Conservation (phyloP, 108 stramenopile species). For the Cyclotella baltica region DNA sequence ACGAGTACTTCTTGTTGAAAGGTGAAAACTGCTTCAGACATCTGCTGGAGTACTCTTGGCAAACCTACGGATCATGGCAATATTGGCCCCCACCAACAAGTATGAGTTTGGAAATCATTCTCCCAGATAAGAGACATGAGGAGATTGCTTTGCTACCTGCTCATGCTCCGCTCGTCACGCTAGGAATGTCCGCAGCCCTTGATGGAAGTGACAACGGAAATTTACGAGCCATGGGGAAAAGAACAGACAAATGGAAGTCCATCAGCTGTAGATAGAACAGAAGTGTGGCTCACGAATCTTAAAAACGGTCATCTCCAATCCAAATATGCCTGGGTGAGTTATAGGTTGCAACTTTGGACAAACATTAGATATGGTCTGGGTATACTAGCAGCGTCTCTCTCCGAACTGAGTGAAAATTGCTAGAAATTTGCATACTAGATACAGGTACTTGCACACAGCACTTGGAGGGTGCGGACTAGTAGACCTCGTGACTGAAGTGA, state of each 20-base stretch:
- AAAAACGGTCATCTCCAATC: neutral
- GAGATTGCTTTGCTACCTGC: neutral
- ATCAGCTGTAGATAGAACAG: neutral
- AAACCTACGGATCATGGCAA: neutral
- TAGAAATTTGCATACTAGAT: neutral
- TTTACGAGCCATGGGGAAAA: neutral
- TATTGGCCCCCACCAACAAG: neutral
- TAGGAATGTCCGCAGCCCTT: neutral
- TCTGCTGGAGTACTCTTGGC: neutral
- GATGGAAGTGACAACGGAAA: neutral
- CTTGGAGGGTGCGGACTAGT: neutral
- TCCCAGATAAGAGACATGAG: neutral
- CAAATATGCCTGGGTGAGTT: neutral
- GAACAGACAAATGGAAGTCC: neutral
- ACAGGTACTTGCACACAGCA: neutral
- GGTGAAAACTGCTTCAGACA: slow-evolving; percentile 6
- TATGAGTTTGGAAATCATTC: neutral
- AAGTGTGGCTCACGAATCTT: neutral
- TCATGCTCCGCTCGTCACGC: neutral
- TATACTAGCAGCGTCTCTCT: neutral
- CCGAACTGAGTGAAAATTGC: neutral
- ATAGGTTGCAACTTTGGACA: neutral
- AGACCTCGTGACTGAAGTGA: neutral
- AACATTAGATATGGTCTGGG: neutral
- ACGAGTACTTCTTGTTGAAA: too few species aligned